phyloP scores from a whole-genome alignment of 2,329 filamentous ascomycete genomes.

The Cercospora brassicicola region DNA sequence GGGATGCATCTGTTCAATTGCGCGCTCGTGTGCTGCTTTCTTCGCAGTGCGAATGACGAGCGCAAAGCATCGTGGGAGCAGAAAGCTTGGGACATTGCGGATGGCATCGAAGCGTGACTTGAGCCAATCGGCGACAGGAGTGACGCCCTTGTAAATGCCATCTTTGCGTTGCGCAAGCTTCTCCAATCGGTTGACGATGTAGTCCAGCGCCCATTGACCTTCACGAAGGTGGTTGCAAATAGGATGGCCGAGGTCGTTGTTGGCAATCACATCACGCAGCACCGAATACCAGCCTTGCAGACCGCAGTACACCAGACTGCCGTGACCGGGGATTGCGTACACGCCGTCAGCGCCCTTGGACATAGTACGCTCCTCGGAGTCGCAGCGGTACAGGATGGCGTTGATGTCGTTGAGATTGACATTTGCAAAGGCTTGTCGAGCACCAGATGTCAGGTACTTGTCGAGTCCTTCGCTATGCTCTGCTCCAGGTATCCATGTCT shows the following conservation, averaged over 20 bases:
- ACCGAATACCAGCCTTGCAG: slow-evolving; percentile 99
- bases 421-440: slow-evolving; percentile 72
- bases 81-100: slow-evolving; percentile 78
- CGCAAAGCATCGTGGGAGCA: slow-evolving; percentile 90
- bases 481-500: slow-evolving; percentile 89
- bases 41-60: slow-evolving; percentile 86
- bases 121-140: slow-evolving; percentile 72
- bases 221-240: slow-evolving; percentile 89
- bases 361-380: slow-evolving; percentile 80
- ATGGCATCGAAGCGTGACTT: slow-evolving; percentile 83
- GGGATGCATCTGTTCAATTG: slow-evolving; percentile 73
- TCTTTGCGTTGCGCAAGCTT: slow-evolving; percentile 59
- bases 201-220: slow-evolving; percentile 90
- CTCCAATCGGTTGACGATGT: slow-evolving; percentile 75
- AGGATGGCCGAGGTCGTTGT: slow-evolving; percentile 90
- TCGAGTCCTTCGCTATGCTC: slow-evolving; percentile 83
- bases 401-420: slow-evolving; percentile 82
- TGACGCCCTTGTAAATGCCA: slow-evolving; percentile 61
- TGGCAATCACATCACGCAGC: slow-evolving; percentile 75
- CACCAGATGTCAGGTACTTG: slow-evolving; percentile 79
- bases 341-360: slow-evolving; percentile 80
- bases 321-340: slow-evolving; percentile 81
- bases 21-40: slow-evolving; percentile 74
- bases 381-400: slow-evolving; percentile 85
- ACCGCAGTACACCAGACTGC: slow-evolving; percentile 86